Base-by-base conservation (phyloP, 2,329 filamentous ascomycete genomes). In the Trichophaea hybrida region DNA sequence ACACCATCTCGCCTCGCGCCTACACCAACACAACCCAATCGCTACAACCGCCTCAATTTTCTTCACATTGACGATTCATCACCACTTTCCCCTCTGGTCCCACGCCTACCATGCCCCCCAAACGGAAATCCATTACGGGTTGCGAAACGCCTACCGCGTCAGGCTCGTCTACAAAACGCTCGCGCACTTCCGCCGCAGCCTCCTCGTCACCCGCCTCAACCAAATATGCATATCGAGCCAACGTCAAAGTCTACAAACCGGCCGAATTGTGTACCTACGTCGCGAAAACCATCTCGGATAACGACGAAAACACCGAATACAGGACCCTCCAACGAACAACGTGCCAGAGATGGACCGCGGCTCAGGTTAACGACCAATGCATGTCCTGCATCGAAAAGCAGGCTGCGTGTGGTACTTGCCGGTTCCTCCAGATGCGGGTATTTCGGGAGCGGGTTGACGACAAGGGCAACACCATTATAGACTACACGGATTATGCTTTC, bases 351-450 rank as follows among this genome's bases (percentile, higher is more conserved):
- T 43, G 34, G 34, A 17, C 53, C 5, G 4, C 1, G 43, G 51
- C 43, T 2, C 4, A 37, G 1, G n/a, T 53, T 1, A n/a, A 35
- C 33, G 60, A 65, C 5, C 53, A 55, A 37, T 65, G 63, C 40
- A 50, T 53, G 4, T 65, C 61, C 35, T 68, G 67, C 44, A 68
- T 66, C 38, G 64, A 66, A 37, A 64, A 62, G 49, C 65, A 64
- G 32, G 57, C 61, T 10, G 55, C 59, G 35, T 54, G 52, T 7
- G 67, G 67, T 24, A 51, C 55, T 5, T 68, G 67, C 43, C 59
- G 67, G 4, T 68, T 67, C 32, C 48, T 61, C 35, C 49, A 55
- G 4, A 57, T 66, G 38, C 59, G 67, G 2, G 61, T 58, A 8
- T 68, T 68, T 48, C 65, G 51, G 44, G 46, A 34, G 24, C n/a